phyloP scores from a whole-genome alignment of 345 rosid genomes.

The Microcos paniculata region DNA sequence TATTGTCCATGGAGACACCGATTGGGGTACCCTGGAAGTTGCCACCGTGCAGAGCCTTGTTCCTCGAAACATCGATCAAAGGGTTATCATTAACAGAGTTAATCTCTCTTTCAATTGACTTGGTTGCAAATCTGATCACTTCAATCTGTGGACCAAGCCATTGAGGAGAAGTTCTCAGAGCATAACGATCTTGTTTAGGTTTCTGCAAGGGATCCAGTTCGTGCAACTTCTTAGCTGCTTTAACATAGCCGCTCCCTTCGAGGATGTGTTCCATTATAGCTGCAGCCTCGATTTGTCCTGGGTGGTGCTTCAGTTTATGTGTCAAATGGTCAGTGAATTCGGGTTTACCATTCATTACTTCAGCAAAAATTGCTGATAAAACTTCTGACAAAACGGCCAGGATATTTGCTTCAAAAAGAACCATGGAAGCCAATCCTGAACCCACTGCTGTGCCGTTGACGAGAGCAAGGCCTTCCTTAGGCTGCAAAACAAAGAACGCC shows the following conservation, averaged over 20 bases:
- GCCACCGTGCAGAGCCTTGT: slow-evolving; percentile 73
- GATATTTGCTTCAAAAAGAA: slow-evolving; percentile 44
- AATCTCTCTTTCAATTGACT: slow-evolving; percentile 51
- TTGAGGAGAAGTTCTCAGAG: slow-evolving; percentile 56
- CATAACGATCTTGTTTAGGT: slow-evolving; percentile 57
- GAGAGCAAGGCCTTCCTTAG: slow-evolving; percentile 72
- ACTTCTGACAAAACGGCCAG: slow-evolving; percentile 41
- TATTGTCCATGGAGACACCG: slow-evolving; percentile 57
- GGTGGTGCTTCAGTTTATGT: slow-evolving; percentile 58
- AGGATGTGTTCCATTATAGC: slow-evolving; percentile 58
- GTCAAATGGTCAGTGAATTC: slow-evolving; percentile 58
- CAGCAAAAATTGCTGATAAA: slow-evolving; percentile 47
- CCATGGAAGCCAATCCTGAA: slow-evolving; percentile 63
- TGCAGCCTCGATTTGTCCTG: slow-evolving; percentile 62
- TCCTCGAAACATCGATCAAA: slow-evolving; percentile 62
- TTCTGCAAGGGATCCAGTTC: slow-evolving; percentile 52
- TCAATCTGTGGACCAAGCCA: slow-evolving; percentile 64
- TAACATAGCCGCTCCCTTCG: slow-evolving; percentile 44
- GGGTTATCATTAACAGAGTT: slow-evolving; percentile 69
- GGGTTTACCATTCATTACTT: slow-evolving; percentile 54
- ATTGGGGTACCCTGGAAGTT: slow-evolving; percentile 64
- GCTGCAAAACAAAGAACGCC: slow-evolving; percentile 58
- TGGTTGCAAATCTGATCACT: slow-evolving; percentile 47
- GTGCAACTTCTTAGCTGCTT: slow-evolving; percentile 42
- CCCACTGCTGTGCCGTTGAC: slow-evolving; percentile 74